Conservation (phyloP, 768 basidiomycete genomes). For the Nidularia pulvinata region DNA sequence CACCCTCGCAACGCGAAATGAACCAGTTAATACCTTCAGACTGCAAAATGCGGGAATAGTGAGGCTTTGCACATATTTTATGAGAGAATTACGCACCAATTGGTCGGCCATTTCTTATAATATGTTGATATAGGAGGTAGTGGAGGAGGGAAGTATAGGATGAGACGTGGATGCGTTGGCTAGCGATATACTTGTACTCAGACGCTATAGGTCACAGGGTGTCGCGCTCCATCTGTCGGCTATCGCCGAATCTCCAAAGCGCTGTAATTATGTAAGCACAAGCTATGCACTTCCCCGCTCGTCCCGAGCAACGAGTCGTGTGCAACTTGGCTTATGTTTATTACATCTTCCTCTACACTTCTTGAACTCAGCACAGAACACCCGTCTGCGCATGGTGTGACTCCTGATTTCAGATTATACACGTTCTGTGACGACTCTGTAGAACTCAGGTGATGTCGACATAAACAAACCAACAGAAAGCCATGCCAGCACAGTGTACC, state of each 20-base stretch:
- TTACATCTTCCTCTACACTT: too few species aligned
- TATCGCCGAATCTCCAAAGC: conserved; percentile 13
- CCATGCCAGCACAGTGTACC: too few species aligned
- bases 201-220: background rate
- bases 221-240: conserved; percentile 10
- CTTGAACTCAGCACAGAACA: too few species aligned
- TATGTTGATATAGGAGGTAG: conserved; percentile 6
- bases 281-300: background rate
- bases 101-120: conserved; percentile 48
- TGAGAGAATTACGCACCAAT: conserved; percentile 35
- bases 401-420: too few species aligned
- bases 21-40: conserved; percentile 49
- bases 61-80: conserved; percentile 6
- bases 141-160: background rate
- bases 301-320: too few species aligned
- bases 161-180: background rate
- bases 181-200: background rate
- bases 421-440: too few species aligned
- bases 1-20: background rate
- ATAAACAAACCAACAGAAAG: too few species aligned
- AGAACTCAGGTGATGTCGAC: too few species aligned
- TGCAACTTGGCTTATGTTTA: too few species aligned
- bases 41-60: conserved; percentile 22
- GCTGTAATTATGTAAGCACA: background rate
- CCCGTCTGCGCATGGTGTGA: too few species aligned